A percentile compares a stretch with the other conserved stretches of the same genome.
These are phyloP conservation scores for Bryoerythrophyllum caledonicum DNA, from an alignment of 225 moss, liverwort and hornwort species.

Conservation along the genomic window DNA sequence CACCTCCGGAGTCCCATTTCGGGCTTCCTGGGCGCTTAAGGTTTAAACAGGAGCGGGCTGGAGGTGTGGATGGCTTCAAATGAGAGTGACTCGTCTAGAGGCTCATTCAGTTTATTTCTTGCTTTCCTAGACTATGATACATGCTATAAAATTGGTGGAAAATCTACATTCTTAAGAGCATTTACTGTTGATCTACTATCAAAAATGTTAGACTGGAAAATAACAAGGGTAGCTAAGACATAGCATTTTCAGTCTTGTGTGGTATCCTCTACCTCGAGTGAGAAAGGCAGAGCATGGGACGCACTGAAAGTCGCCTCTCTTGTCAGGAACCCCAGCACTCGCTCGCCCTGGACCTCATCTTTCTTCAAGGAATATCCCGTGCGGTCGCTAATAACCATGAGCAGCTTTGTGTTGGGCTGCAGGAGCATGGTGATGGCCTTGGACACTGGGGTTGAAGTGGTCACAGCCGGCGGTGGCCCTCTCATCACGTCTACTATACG, in stretches of 20 bases:
- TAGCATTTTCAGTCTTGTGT: neutral
- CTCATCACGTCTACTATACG: constrained; percentile 82
- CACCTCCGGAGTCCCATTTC: too few species aligned
- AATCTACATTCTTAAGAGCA: constrained; percentile 2
- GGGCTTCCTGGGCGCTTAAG: too few species aligned
- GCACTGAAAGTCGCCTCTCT: constrained; percentile 64
- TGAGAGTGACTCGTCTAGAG: neutral
- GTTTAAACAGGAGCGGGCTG: neutral
- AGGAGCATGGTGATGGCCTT: constrained; percentile 73
- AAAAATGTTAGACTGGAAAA: constrained; percentile 19
- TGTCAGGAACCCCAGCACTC: constrained; percentile 79
- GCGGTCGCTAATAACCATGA: constrained; percentile 78
- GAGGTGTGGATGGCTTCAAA: neutral
- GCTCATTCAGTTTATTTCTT: constrained; percentile 10
- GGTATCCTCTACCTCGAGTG: constrained; percentile 13
- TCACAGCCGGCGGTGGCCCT: constrained; percentile 58
- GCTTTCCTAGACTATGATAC: constrained; percentile 24
- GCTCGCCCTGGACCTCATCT: constrained; percentile 49
- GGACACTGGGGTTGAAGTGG: constrained; percentile 38
- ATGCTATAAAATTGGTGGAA: constrained; percentile 9
- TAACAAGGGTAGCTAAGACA: neutral
- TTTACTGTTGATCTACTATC: neutral
- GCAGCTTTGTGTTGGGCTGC: constrained; percentile 62
- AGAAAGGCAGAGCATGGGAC: constrained; percentile 54
- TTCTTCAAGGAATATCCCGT: constrained; percentile 65